Evolutionary conservation across 108 stramenopile genomes (phyloP).

Genomic region (Skeletonema costatum): DNA sequence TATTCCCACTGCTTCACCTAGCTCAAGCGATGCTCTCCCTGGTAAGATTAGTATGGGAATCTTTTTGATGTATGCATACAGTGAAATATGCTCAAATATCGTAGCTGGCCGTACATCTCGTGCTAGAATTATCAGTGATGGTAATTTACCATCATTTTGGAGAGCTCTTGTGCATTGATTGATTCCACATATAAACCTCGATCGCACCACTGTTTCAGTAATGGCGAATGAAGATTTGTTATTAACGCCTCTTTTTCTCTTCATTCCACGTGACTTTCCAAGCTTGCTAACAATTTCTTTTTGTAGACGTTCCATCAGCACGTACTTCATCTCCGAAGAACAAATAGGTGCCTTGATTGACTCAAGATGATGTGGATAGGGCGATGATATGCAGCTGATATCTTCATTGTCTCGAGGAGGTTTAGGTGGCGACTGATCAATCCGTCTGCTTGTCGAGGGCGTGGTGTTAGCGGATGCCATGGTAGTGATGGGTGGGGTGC

Average conservation of each 20-base stretch:
- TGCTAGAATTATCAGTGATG: slow-evolving; percentile 41
- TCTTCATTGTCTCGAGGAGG: slow-evolving; percentile 34
- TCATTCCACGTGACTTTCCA: slow-evolving; percentile 2
- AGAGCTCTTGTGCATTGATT: slow-evolving; percentile 70
- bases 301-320: slow-evolving; percentile 68
- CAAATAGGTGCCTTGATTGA: slow-evolving; percentile 41
- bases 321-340: slow-evolving; percentile 48
- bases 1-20: slow-evolving; percentile 57
- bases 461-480: background rate
- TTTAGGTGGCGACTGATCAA: background rate
- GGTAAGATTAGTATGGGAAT: slow-evolving; percentile 60
- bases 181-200: slow-evolving; percentile 36
- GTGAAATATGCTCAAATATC: slow-evolving; percentile 58
- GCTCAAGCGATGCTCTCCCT: slow-evolving; percentile 66
- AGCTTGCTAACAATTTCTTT: slow-evolving; percentile 66
- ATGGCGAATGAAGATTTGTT: background rate
- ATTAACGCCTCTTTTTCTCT: background rate
- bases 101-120: slow-evolving; percentile 71
- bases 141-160: slow-evolving; percentile 26
- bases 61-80: slow-evolving; percentile 23
- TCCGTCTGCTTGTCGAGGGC: background rate
- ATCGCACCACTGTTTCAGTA: slow-evolving; percentile 17
- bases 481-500: background rate
- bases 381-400: slow-evolving; percentile 21
- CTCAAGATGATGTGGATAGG: slow-evolving; percentile 7